Evolutionary conservation across 306 rosid species (phyloP), one percentile per base, ranked within the genome.

Genomic region (Cicer arietinum): DNA sequence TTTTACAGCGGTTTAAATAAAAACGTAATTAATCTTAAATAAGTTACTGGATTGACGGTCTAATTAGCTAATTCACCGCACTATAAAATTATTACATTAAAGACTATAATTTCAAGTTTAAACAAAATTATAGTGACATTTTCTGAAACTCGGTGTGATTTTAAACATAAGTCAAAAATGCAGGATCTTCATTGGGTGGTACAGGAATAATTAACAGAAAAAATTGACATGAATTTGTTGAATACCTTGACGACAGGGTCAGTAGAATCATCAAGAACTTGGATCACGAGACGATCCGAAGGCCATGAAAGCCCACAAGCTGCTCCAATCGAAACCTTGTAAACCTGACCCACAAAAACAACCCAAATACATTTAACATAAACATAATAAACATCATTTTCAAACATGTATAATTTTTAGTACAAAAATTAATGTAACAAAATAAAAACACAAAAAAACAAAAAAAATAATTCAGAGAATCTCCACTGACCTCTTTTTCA

Each of bases 281-380:
- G 99, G 79, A 95, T 95, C 83, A 95, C 99, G 12, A 95, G 93
- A 40, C 99, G 97, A 57, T 95, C 98, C 1, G 98, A 48, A 39
- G 99, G 98, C 99, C 99, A 95, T 54, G 98, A 95, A 65, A 95
- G 98, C 0, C 89, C 90, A 44, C 99, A 95, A 69, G 99, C 98
- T 25, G 99, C 99, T 58, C 99, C 99, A 81, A 95, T 95, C 18
- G 99, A 95, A 79, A 95, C 88, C 86, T 92, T 95, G 72, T 95
- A 95, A 75, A 92, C 98, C 99, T 95, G 80, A 30, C 37, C 37
- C 37, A 30, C 37, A 3, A 25, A 20, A 25, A 25, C 35, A 25
- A 25, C 35, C 35, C 35, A 25, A 4, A 30, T 4, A 30, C 37
- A 4, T 30, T 30, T 3, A 30, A 30, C 37, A 30, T 30, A 30